Evolutionary conservation across 2,329 filamentous ascomycete genomes (phyloP).

Genomic region (Ceratocystis albifundus): DNA sequence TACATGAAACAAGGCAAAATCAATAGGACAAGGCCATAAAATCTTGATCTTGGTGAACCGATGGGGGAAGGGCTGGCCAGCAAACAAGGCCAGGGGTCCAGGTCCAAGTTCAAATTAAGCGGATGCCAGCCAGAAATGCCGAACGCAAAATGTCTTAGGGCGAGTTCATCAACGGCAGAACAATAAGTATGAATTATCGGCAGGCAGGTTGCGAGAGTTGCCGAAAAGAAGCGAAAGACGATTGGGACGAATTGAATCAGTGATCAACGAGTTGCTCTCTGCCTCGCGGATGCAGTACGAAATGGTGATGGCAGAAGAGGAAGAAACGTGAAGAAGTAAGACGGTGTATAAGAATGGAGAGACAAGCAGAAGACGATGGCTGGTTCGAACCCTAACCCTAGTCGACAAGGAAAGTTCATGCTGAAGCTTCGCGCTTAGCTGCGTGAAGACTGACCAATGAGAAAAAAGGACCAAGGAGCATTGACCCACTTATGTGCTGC

Average conservation of each 20-base stretch:
- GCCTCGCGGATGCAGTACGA: no score
- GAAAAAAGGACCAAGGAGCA: neutral
- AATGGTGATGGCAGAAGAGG: neutral
- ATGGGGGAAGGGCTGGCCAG: neutral
- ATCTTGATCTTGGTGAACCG: neutral
- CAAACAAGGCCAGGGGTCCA: neutral
- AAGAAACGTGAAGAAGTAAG: neutral
- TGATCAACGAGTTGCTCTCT: no score
- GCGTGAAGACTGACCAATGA: neutral
- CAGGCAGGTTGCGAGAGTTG: neutral
- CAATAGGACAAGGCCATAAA: neutral
- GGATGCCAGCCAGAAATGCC: slow-evolving; percentile 2
- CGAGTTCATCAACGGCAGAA: neutral
- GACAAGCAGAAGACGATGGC: neutral
- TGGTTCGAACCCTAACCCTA: neutral
- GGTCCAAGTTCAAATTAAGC: neutral
- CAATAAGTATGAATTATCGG: neutral
- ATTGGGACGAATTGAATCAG: neutral
- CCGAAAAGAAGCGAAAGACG: neutral
- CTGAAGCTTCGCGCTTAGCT: neutral
- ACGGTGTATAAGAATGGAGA: neutral
- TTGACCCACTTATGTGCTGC: neutral
- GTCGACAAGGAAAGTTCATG: neutral
- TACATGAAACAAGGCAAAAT: slow-evolving; percentile 5
- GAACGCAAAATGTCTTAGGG: neutral